Percentiles rank a stretch among this genome's conserved stretches.
These are phyloP conservation scores for Lathyrus tuberosus DNA, from an alignment of 306 rosid genomes.

Conservation along the genomic window DNA sequence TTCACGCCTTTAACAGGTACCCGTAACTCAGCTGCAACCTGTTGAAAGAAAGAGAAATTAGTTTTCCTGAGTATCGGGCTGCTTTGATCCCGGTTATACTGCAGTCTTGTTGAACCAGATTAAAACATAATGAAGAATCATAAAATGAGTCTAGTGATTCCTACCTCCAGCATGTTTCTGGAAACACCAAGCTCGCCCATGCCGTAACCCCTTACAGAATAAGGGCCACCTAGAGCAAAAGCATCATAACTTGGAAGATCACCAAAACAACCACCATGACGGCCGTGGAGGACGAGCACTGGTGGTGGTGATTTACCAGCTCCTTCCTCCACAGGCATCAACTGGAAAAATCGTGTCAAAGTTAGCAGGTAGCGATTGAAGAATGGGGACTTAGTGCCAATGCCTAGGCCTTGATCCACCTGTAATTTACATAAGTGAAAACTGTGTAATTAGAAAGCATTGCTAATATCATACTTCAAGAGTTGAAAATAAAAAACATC, in stretches of 20 bases:
- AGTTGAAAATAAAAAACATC: slow-evolving; percentile 16
- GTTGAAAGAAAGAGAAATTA: slow-evolving; percentile 35
- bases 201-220: slow-evolving; percentile 95
- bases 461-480: slow-evolving; percentile 15
- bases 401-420: slow-evolving; percentile 99
- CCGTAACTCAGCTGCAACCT: slow-evolving; percentile 95
- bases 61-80: neutral
- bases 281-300: slow-evolving; percentile 93
- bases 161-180: too few relatives aligned
- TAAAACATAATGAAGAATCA: too few relatives aligned
- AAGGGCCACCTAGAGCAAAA: slow-evolving; percentile 96
- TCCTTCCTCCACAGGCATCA: slow-evolving; percentile 87
- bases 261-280: slow-evolving; percentile 97
- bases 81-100: too few relatives aligned
- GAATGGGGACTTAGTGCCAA: slow-evolving; percentile 91
- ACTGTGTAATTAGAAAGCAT: slow-evolving; percentile 32
- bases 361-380: slow-evolving; percentile 98
- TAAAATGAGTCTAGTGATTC: too few relatives aligned
- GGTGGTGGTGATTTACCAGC: slow-evolving; percentile 96
- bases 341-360: slow-evolving; percentile 70
- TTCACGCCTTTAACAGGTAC: slow-evolving; percentile 81
- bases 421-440: slow-evolving; percentile 42
- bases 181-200: slow-evolving; percentile 99
- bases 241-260: slow-evolving; percentile 99
- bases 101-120: too few relatives aligned